phyloP scores from a whole-genome alignment of 75 land plant genomes.

The Cunninghamia lanceolata region DNA sequence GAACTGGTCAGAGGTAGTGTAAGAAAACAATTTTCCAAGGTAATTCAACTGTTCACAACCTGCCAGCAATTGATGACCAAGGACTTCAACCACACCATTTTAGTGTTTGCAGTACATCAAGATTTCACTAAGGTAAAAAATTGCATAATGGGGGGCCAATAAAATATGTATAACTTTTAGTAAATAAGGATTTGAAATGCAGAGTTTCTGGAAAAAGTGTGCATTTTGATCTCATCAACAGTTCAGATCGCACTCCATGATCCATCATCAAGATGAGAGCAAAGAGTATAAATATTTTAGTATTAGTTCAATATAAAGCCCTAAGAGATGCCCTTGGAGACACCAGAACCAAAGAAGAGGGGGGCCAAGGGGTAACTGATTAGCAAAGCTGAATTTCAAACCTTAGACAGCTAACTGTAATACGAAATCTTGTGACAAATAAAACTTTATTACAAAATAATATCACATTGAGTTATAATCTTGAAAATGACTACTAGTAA shows the following conservation, averaged over 20 bases:
- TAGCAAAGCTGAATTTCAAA: no score
- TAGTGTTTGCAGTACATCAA: conserved; percentile 1
- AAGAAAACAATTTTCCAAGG: neutral
- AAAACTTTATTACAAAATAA: no score
- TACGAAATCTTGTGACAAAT: no score
- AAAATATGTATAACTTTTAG: neutral
- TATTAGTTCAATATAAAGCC: no score
- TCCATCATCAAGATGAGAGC: neutral
- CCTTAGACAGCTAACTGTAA: no score
- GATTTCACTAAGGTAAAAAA: neutral
- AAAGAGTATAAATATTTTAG: no score
- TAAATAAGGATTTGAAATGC: neutral
- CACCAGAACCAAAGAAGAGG: no score
- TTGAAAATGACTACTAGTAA: no score
- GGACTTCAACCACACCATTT: neutral
- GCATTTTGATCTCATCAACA: neutral
- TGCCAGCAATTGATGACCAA: neutral
- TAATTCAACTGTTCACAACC: neutral
- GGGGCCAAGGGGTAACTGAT: no score
- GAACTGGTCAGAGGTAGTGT: neutral
- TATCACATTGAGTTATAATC: no score
- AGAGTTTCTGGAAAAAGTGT: no score
- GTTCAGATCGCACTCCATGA: neutral
- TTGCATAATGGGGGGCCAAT: neutral
- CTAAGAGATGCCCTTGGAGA: no score